Evolutionary conservation across 805 yeast genomes (phyloP), one percentile per base, ranked within the genome.

Genomic region (Debaryomyces maramus): DNA sequence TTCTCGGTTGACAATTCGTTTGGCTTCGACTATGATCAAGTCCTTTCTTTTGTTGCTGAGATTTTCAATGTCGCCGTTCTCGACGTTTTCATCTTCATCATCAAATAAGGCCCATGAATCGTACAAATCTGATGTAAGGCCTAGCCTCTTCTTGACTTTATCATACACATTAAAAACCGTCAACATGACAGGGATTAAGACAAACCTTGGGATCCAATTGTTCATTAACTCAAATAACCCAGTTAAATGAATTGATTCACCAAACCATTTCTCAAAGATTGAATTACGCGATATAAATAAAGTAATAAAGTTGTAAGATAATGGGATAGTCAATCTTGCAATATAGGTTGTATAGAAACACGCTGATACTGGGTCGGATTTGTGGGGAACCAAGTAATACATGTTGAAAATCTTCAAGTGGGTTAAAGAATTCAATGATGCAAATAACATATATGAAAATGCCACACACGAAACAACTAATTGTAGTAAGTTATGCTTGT

Each of bases 301-400:
- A 36, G 85, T 84, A 41, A 87, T 60, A 55, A 85, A 88, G 61
- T 88, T 88, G 63, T 84, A 88, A 18, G 87, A 80, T 46, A 88
- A 67, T 8, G 96, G 96, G 9, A 88, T 81, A 0, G 95, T 85
- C 56, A 88, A 67, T 46, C 96, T 79, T 37, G 90, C 84, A 14
- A 87, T 81, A 52, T 88, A 87, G 52, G 85, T 83, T 15, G 89
- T 80, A 58, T 85, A 88, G 56, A 87, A 88, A 23, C 87, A 72
- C 16, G 85, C 75, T 11, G 88, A 80, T 0, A 86, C 84, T 0
- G 87, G 83, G 55, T 84, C 91, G 0, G 91, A 82, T 38, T 80
- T 75, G 46, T 73, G 74, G 14, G 83, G 80, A 10, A 85, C 88
- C 42, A 88, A 70, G 45, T 85, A 89, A 56, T 86, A 88, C 58